Evolutionary conservation across 2,329 filamentous ascomycete species (phyloP).

Genomic region (Neonectria hederae): DNA sequence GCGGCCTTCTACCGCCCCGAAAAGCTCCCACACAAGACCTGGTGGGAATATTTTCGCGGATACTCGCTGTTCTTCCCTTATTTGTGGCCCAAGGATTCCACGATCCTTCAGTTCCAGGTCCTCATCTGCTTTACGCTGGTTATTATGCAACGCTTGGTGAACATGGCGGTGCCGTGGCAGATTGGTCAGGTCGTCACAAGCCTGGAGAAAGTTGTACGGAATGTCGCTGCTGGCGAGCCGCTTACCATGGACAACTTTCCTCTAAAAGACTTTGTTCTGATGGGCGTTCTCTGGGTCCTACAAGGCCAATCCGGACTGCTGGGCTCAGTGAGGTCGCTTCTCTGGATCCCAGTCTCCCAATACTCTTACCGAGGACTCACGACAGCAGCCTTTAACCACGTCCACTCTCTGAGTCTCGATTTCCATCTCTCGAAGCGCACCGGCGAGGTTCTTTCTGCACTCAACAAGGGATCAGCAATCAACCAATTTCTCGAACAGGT

Average conservation of each 20-base stretch:
- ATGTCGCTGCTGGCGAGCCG: slow-evolving; percentile 53
- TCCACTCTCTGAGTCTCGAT: slow-evolving; percentile 92
- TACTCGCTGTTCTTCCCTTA: slow-evolving; percentile 97
- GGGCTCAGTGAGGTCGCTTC: slow-evolving; percentile 79
- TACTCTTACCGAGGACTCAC: slow-evolving; percentile 96
- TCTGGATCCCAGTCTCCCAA: slow-evolving; percentile 97
- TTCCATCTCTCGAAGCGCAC: slow-evolving; percentile 98
- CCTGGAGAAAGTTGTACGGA: slow-evolving; percentile 64
- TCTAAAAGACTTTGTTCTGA: slow-evolving; percentile 47
- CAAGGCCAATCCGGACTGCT: slow-evolving; percentile 91
- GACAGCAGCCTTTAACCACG: slow-evolving; percentile 95
- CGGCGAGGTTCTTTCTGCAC: slow-evolving; percentile 91
- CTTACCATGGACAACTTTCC: slow-evolving; percentile 49
- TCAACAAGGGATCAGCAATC: slow-evolving; percentile 96
- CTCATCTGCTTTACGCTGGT: slow-evolving; percentile 84
- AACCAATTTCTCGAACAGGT: slow-evolving; percentile 97
- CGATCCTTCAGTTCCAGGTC: slow-evolving; percentile 78
- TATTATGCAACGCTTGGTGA: slow-evolving; percentile 82
- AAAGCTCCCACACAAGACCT: slow-evolving; percentile 85
- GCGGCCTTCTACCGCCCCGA: slow-evolving; percentile 90
- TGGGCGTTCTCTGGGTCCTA: slow-evolving; percentile 79
- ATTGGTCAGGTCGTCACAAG: slow-evolving; percentile 82
- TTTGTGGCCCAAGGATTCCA: slow-evolving; percentile 88
- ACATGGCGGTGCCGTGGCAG: slow-evolving; percentile 85
- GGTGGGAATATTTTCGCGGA: slow-evolving; percentile 94